These are phyloP conservation scores for Mortierella sp. DNA, from an alignment of 371 early-diverging fungal genomes.

Conservation along the genomic window DNA sequence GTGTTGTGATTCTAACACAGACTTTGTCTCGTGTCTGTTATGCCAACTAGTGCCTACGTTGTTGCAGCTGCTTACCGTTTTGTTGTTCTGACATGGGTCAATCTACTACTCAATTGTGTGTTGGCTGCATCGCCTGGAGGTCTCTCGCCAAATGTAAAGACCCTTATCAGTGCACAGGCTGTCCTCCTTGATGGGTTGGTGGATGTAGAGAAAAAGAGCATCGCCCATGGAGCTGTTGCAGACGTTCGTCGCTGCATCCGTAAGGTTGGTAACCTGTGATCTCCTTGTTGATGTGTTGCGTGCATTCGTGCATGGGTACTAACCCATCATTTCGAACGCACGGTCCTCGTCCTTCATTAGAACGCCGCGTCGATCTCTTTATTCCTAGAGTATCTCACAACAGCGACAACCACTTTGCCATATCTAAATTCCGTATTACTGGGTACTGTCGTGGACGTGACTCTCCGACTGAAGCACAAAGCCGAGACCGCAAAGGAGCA, in stretches of 20 bases:
- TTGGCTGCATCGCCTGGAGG: conserved; percentile 46
- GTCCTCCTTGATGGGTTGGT: conserved; percentile 63
- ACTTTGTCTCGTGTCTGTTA: background rate
- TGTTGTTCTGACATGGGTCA: conserved; percentile 70
- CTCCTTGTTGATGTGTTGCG: background rate
- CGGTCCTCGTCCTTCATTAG: conserved; percentile 5
- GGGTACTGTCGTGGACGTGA: conserved; percentile 66
- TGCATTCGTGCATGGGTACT: background rate
- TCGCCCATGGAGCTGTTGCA: conserved; percentile 62
- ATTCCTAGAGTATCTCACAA: conserved; percentile 58
- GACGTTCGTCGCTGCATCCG: conserved; percentile 71
- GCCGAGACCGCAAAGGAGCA: conserved; percentile 38
- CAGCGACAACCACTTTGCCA: conserved; percentile 60
- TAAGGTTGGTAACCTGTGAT: conserved; percentile 30
- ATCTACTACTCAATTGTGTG: conserved; percentile 57
- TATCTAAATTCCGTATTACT: conserved; percentile 68
- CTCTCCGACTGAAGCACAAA: conserved; percentile 61
- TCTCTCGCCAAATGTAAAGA: conserved; percentile 38
- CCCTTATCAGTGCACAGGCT: conserved; percentile 65
- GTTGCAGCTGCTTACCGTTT: conserved; percentile 67
- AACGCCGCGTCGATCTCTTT: conserved; percentile 61
- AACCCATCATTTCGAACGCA: background rate
- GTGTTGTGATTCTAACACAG: background rate
- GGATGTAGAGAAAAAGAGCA: conserved; percentile 53
- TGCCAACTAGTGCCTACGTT: conserved; percentile 53